phyloP scores from a whole-genome alignment of 345 rosid genomes.

The Psidium guajava region DNA sequence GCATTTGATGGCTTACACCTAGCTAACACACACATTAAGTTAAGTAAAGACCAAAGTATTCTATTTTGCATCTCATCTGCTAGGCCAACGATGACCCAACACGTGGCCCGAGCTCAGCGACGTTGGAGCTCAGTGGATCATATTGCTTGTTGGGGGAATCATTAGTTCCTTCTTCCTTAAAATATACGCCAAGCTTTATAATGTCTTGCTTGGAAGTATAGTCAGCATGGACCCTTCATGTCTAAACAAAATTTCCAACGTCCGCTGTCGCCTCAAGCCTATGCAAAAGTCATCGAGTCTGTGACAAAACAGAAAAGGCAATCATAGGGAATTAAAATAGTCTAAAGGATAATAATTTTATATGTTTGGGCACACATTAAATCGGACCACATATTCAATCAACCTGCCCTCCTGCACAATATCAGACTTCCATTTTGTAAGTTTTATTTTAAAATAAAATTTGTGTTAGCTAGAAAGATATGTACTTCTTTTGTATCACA shows the following conservation, averaged over 20 bases:
- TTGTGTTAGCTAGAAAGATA: background rate
- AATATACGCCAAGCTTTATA: background rate
- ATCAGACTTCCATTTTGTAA: background rate
- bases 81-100: background rate
- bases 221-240: slow-evolving; percentile 1
- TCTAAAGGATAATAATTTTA: background rate
- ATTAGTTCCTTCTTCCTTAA: background rate
- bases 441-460: background rate
- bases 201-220: slow-evolving; percentile 3
- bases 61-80: background rate
- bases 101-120: background rate
- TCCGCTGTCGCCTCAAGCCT: background rate
- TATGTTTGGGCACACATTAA: background rate
- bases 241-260: background rate
- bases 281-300: background rate
- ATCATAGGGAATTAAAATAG: background rate
- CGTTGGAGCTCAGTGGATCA: background rate
- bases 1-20: background rate
- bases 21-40: background rate
- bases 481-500: background rate
- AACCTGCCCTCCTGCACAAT: background rate
- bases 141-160: background rate
- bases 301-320: background rate
- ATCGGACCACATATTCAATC: background rate
- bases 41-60: background rate